Base-by-base conservation (phyloP, 495 filamentous ascomycete species). In the Lasiosphaeris hirsuta region DNA sequence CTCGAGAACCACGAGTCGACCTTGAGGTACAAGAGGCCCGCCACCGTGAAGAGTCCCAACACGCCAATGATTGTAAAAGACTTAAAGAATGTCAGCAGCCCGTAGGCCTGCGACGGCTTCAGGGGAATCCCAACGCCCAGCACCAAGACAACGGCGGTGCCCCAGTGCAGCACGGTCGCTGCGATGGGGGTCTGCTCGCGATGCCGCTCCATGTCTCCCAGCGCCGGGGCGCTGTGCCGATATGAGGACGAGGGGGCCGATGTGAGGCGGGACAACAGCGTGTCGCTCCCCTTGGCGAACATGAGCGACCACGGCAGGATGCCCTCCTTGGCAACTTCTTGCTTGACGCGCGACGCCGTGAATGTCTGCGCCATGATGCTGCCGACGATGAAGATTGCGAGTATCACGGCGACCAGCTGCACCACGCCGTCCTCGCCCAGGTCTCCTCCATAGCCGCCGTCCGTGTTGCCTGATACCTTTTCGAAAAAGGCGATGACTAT, bases 301-400 rank as follows among this genome's bases (percentile, higher is more conserved):
- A 4, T 33, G 8, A 14, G 10, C 17, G 38, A 54, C 19, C 13
- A 35, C 30, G 51, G 51, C 17, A 54, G 19, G 10, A 54, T 54
- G 6, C 51, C 51, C 40, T 54, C 51, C 39, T 54, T 54, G 15
- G 51, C 51, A 8, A 54, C 43, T 23, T 54, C 51, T 19, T 54
- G 51, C 51, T 54, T 54, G 38, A 54, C 51, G 19, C 51, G 51
- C 11, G 51, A 42, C 10, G 51, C 51, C 17, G 51, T 54, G 39
- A 33, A 54, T 6, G 51, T 54, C 51, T 57, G 54, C 2, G 54
- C 54, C n/a, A 57, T 44, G 34, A 57, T 7, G 19, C 41, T 57
- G 4, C 54, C 54, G 30, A 57, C 40, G 40, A 57, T 57, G 54
- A 57, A 57, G 13, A 57, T 5, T 7, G 36, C 54, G 8, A 57